phyloP scores from a whole-genome alignment of 306 rosid genomes.

The Vigna mungo region DNA sequence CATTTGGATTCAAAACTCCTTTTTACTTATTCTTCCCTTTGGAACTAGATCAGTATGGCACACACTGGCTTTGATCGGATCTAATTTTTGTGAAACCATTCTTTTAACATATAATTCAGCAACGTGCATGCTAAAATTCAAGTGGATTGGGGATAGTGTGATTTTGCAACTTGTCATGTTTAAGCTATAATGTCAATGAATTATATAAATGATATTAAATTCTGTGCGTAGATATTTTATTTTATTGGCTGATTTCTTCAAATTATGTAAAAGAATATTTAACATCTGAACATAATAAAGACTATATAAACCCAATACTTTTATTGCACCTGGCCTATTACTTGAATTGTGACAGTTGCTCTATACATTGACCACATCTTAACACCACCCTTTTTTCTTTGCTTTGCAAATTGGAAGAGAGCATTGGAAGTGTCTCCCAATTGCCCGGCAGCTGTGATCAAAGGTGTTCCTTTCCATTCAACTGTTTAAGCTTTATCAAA shows the following conservation, averaged over 20 bases:
- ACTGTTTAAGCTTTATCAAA: background rate
- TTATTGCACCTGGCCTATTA: conserved; percentile 19
- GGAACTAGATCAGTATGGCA: conserved; percentile 16
- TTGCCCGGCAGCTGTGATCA: conserved; percentile 82
- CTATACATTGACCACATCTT: conserved; percentile 34
- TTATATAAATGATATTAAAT: conserved; percentile 33
- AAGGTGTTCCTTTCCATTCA: no score
- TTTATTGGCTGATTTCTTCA: conserved; percentile 21
- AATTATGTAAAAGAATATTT: background rate
- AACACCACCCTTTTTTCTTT: conserved; percentile 41
- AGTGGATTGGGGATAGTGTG: conserved; percentile 26
- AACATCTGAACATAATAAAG: conserved; percentile 19
- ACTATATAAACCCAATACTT: conserved; percentile 19
- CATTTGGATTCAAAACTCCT: background rate
- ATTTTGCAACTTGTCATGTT: conserved; percentile 26
- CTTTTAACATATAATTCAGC: conserved; percentile 5
- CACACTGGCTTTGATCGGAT: conserved; percentile 25
- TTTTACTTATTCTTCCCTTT: background rate
- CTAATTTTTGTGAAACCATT: conserved; percentile 28
- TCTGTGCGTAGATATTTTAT: conserved; percentile 21
- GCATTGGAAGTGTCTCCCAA: conserved; percentile 82
- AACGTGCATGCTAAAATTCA: conserved; percentile 37
- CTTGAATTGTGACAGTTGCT: conserved; percentile 30
- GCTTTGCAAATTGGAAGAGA: conserved; percentile 65
- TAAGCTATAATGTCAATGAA: conserved; percentile 16